Base-by-base conservation (phyloP, 1,284 basidiomycete species). In the Cryptococcus sp. region DNA sequence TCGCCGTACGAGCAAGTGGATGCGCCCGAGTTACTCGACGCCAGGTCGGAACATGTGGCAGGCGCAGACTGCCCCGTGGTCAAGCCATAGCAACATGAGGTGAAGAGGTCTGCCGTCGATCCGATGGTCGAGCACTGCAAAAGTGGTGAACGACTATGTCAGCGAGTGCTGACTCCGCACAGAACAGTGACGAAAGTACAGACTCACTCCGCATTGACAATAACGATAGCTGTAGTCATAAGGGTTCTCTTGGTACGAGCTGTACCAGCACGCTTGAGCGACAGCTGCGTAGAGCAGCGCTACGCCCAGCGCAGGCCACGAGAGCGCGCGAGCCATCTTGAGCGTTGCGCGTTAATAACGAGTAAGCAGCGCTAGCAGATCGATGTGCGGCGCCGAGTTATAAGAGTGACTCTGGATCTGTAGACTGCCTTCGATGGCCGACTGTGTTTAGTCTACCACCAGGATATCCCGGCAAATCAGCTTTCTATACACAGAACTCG, bases 201-300 rank as follows among this genome's bases (percentile, higher is more conserved):
- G 13, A 58, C 63, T 59, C 44, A 65, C 63, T n/a, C 59, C 59
- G 34, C 48, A 53, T 20, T 39, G 50, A 39, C 56, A 55, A 34
- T 57, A 62, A 54, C 63, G 37, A 45, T 59, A 49, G 46, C 51
- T 59, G 40, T 59, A 62, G 23, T 62, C 58, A 26, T 59, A 50
- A 4, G 63, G 63, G 29, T 56, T 57, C 43, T 65, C 63, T 7
- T 59, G 59, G 44, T 65, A 65, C 23, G 57, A 46, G 46, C 55
- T 59, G 47, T 65, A 65, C 46, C 52, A 62, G 37, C 63, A 65
- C 11, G 63, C 59, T 54, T 49, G 34, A 20, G 62, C 62, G 22
- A 57, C 54, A 20, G 59, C 59, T 2, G 60, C 29, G 20, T 54
- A 57, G 15, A 64, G 52, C 40, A 64, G 46, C 20, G 59, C 51